Percentiles rank a stretch among this genome's conserved stretches.
Evolutionary conservation across 768 basidiomycete genomes (phyloP).

Genomic region (Mycena epipterygia): DNA sequence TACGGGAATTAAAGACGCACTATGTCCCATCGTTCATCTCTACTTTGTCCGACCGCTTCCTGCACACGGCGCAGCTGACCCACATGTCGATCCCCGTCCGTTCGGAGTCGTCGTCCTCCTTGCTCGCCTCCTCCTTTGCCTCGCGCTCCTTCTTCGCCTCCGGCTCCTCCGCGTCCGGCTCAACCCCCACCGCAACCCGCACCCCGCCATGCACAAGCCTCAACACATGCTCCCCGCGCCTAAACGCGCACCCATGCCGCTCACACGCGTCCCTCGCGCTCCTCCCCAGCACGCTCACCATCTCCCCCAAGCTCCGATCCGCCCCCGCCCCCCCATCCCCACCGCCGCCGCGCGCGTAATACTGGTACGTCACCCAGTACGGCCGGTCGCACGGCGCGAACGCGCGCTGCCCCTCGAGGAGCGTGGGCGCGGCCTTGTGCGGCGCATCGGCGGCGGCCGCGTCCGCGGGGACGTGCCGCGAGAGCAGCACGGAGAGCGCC

Average conservation of each 20-base stretch:
- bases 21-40: constrained; percentile 64
- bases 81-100: constrained; percentile 54
- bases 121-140: background rate
- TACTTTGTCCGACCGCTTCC: constrained; percentile 46
- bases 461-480: constrained; percentile 50
- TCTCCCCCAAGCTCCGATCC: constrained; percentile 60
- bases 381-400: constrained; percentile 60
- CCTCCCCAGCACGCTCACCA: constrained; percentile 49
- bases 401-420: constrained; percentile 19
- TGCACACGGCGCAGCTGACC: constrained; percentile 66
- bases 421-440: constrained; percentile 33
- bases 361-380: constrained; percentile 65
- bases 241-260: constrained; percentile 35
- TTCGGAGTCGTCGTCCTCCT: background rate
- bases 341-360: constrained; percentile 53
- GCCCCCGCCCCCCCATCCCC: constrained; percentile 40
- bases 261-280: constrained; percentile 1
- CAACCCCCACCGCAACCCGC: constrained; percentile 42
- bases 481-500: constrained; percentile 64
- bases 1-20: no score
- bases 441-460: constrained; percentile 32
- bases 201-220: constrained; percentile 53
- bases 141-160: constrained; percentile 30
- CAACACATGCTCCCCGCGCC: constrained; percentile 49
- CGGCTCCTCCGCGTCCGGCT: constrained; percentile 1